A percentile compares a stretch with the other conserved stretches of the same genome.
Evolutionary conservation across 495 filamentous ascomycete genomes (phyloP).

Genomic region (Penicillium desertorum): DNA sequence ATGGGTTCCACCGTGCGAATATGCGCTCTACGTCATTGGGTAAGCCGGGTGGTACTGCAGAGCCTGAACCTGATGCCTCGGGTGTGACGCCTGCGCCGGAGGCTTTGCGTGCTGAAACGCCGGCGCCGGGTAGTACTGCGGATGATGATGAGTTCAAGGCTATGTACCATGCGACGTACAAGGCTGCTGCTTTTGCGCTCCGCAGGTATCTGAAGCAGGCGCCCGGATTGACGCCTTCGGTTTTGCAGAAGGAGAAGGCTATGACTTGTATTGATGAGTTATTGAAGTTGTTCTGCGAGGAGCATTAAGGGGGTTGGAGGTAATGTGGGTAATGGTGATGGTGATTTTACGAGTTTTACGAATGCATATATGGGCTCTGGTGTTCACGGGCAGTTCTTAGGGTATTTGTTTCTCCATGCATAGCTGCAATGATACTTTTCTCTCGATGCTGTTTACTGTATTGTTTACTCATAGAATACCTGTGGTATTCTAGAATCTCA

Average conservation of each 20-base stretch:
- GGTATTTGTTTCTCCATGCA: not conserved
- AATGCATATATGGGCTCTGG: constrained; percentile 10
- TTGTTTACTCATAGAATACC: not conserved
- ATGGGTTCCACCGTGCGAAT: constrained; percentile 55
- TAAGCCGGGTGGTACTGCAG: constrained; percentile 16
- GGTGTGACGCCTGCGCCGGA: constrained; percentile 18
- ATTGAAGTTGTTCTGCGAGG: constrained; percentile 46
- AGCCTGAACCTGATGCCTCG: constrained; percentile 21
- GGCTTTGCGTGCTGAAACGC: constrained; percentile 23
- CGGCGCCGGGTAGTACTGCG: constrained; percentile 19
- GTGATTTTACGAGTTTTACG: constrained; percentile 21
- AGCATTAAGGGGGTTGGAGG: constrained; percentile 25
- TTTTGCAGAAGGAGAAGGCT: constrained; percentile 44
- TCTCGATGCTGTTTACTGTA: not conserved
- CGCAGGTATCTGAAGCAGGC: constrained; percentile 46
- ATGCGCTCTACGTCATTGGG: constrained; percentile 24
- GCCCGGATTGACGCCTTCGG: constrained; percentile 19
- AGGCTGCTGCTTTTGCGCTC: constrained; percentile 58
- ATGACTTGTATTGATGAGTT: constrained; percentile 50
- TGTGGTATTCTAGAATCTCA: not conserved
- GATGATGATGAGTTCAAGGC: constrained; percentile 64
- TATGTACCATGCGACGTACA: constrained; percentile 65
- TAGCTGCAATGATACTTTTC: not conserved
- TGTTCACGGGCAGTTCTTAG: not conserved
- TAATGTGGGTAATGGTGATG: not conserved